Base-by-base conservation (phyloP, 225 moss, liverwort and hornwort species). In the Straminergon stramineum region DNA sequence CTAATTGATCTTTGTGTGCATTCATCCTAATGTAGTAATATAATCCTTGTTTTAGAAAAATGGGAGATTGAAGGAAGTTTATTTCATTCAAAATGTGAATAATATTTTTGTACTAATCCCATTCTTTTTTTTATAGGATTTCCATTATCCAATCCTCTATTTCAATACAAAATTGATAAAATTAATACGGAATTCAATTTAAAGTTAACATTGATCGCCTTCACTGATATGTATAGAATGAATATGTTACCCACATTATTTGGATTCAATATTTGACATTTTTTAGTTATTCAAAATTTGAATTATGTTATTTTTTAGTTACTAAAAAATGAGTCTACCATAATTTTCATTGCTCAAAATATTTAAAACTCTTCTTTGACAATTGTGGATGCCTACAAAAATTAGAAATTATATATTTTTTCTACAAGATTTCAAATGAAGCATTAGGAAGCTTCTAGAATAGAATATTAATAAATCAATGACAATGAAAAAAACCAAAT, bases 391-490 rank as follows among this genome's bases (percentile, higher is more conserved):
- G 74, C 6, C 28, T 28, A 45, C 28, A 0, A 74, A 17, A 24
- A 43, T 28, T 0, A 43, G 1, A n/a, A 7, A 23, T 2, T 13
- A 10, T 10, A 6, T 0, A 10, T 27, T 45, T 75, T 75, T 28
- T 20, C 11, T 7, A 19, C 32, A 5, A 0, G 15, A 9, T 9
- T 23, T 55, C 37, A 15, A 78, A 15, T 35, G 15, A 78, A 78
- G 23, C 3, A 55, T 35, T 0, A 8, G 0, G 4, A 55, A 37
- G 9, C 7, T 15, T 37, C 3, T 9, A 15, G 10, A 37, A 15
- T 35, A 22, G 4, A 79, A 37, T 26, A 56, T 10, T 37, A 22
- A 16, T 55, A 37, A 78, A 22, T 18, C 55, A 35, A 37, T 45
- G 31, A 55, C 8, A 34, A 51, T 4, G 23, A 48, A 52, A 9